Conservation (phyloP, 805 yeast genomes). For the Zygoascus tannicola region DNA sequence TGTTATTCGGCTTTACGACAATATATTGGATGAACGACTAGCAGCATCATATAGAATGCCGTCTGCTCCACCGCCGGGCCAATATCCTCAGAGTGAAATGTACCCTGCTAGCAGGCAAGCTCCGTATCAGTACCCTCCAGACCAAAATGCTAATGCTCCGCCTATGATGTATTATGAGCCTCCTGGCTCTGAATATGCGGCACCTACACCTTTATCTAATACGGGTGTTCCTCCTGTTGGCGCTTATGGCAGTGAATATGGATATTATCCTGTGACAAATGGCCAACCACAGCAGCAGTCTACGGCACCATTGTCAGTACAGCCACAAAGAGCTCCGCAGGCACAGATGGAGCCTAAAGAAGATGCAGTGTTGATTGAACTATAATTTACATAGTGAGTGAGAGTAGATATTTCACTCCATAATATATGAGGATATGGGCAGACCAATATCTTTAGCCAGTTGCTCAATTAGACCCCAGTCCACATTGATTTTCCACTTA, state of each 20-base stretch:
- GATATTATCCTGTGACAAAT: background rate
- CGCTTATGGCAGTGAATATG: background rate
- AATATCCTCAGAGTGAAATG: too few relatives aligned
- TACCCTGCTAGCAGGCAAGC: background rate
- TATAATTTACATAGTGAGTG: slow-evolving; percentile 5
- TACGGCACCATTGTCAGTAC: background rate
- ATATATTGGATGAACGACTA: slow-evolving; percentile 51
- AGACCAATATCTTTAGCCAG: slow-evolving; percentile 58
- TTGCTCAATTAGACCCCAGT: slow-evolving; percentile 53
- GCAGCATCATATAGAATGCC: slow-evolving; percentile 28
- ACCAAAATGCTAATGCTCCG: background rate
- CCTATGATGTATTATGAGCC: slow-evolving; percentile 6
- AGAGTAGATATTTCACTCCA: slow-evolving; percentile 23
- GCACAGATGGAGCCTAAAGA: slow-evolving; percentile 11
- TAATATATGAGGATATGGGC: slow-evolving; percentile 54
- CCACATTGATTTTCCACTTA: slow-evolving; percentile 70
- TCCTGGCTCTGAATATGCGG: background rate
- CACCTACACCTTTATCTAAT: slow-evolving; percentile 1
- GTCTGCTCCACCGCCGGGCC: background rate
- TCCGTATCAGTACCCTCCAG: slow-evolving; percentile 1
- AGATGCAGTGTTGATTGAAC: slow-evolving; percentile 19
- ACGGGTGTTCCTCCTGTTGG: background rate
- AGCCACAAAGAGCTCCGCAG: background rate
- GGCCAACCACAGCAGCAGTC: background rate
- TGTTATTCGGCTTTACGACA: slow-evolving; percentile 67